Evolutionary conservation across 139 green algal species (phyloP).

Genomic region (Trebouxia sp.): DNA sequence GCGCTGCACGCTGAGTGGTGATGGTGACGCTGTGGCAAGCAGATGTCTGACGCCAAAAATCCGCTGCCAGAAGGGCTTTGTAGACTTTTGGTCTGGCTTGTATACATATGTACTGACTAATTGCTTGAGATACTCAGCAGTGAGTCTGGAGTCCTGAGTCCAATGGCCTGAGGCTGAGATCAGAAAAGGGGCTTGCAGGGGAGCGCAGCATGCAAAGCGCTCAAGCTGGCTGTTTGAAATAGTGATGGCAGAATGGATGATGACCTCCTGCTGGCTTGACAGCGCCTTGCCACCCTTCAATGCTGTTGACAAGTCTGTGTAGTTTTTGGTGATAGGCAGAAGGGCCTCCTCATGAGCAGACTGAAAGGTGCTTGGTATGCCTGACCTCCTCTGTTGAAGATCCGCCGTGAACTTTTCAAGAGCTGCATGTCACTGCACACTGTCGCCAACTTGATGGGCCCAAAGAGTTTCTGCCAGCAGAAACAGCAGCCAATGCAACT

Average conservation of each 20-base stretch:
- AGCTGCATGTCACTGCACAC: background rate
- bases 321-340: background rate
- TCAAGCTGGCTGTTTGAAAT: background rate
- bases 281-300: background rate
- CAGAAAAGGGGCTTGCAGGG: background rate
- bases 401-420: slow-evolving; percentile 2
- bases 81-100: background rate
- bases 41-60: background rate
- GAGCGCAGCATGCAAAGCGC: slow-evolving; percentile 10
- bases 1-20: background rate
- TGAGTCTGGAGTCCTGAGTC: background rate
- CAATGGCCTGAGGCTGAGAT: slow-evolving; percentile 1
- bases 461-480: no score
- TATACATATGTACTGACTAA: background rate
- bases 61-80: background rate
- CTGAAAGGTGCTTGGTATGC: background rate
- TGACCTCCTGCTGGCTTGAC: background rate
- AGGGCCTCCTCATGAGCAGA: background rate
- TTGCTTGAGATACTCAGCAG: background rate
- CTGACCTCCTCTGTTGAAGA: background rate
- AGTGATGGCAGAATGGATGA: background rate
- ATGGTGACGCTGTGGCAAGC: background rate
- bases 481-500: background rate
- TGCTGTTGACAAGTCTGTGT: background rate
- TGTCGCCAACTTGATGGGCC: background rate